Base-by-base conservation (phyloP, 1,284 basidiomycete genomes). In the Puccinia triticina region DNA sequence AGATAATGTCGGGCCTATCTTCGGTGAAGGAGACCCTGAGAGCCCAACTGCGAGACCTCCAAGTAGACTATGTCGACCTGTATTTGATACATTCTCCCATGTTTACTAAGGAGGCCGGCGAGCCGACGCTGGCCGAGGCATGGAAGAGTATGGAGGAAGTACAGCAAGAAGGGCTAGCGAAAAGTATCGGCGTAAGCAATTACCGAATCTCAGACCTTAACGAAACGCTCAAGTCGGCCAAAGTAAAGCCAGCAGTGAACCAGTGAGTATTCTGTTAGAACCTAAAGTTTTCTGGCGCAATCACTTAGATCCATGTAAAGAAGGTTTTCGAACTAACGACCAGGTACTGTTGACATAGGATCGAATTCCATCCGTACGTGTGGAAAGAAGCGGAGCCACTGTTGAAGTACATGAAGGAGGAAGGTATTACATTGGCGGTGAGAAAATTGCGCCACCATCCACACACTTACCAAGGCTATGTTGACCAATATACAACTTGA, bases 311-410 rank as follows among this genome's bases (percentile, higher is more conserved):
- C 4, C 23, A 74, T 12, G 29, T 18, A 4, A 37, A 29, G 3
- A 57, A 40, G 5, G 37, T 34, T 32, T 23, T 75, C 16, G 14
- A 10, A 18, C 32, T 32, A 8, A 57, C 32, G 29, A 2, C 29
- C 29, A 37, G 34, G 23, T 32, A 50, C 26, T 43, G 16, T 53
- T 29, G 12, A 48, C n/a, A 21, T 69, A 80, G 78, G 71, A 80
- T 80, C 57, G 78, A 80, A 57, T 72, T 80, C 29, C 78, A 80
- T 73, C 78, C 78, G 16, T 80, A 80, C 55, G 78, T 80, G 57
- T 80, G 78, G 78, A 73, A 67, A 32, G 78, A 80, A 73, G 66
- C 67, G 14, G 78, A 80, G 57, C 69, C 78, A 43, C 43, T 80
- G 21, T 14, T 80, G 26, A 53, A 80, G 26, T 72, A 40, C 50